A percentile compares a stretch with the other conserved stretches of the same genome.
phyloP scores from a whole-genome alignment of 805 yeast genomes.

The Cyberlindnera mrakii region DNA sequence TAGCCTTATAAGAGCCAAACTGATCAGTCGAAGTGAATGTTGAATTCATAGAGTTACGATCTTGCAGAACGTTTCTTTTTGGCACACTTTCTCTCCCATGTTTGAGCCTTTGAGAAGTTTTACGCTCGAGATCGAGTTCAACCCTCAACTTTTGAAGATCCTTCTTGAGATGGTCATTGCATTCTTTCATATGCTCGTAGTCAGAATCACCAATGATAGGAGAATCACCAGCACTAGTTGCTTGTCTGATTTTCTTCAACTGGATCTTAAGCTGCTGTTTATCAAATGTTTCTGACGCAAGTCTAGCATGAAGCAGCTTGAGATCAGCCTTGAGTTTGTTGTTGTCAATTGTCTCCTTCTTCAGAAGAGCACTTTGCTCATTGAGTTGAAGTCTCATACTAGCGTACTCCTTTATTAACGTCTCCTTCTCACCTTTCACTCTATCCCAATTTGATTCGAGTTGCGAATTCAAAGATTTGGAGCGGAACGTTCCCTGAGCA shows the following conservation, averaged over 20 bases:
- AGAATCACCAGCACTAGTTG: conserved; percentile 13
- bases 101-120: conserved; percentile 41
- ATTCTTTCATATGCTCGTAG: conserved; percentile 12
- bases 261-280: conserved; percentile 43
- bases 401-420: conserved; percentile 35
- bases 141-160: conserved; percentile 44
- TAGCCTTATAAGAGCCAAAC: conserved; percentile 30
- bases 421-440: conserved; percentile 22
- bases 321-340: conserved; percentile 49
- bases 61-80: conserved; percentile 27
- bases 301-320: conserved; percentile 51
- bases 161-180: conserved; percentile 27
- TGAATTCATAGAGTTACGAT: conserved; percentile 16
- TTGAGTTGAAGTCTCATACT: conserved; percentile 44
- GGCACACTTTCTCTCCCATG: conserved; percentile 35
- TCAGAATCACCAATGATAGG: conserved; percentile 22
- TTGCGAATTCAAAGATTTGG: conserved; percentile 17
- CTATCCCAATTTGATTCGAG: conserved; percentile 18
- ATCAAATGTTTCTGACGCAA: conserved; percentile 61
- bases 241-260: conserved; percentile 28
- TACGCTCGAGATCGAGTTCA: conserved; percentile 45
- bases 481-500: conserved; percentile 22
- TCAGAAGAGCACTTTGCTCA: conserved; percentile 43
- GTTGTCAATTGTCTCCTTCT: conserved; percentile 38
- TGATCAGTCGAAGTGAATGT: conserved; percentile 19